Conservation (phyloP, 345 rosid genomes). For the Dipteronia dyeriana region DNA sequence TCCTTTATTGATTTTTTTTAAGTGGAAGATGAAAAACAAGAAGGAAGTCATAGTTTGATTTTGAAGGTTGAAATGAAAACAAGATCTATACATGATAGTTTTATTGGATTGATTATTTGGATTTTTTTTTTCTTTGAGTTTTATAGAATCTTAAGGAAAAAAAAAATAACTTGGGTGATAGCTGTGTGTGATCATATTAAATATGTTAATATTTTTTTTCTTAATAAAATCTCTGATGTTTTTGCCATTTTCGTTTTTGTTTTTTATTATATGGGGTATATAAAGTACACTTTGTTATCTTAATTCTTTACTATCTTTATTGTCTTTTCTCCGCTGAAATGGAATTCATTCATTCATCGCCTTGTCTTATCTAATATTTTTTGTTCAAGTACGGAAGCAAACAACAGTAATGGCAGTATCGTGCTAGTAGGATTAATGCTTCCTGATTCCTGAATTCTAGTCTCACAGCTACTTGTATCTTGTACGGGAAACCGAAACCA, state of each 20-base stretch:
- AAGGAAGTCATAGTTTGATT: not conserved
- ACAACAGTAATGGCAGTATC: not conserved
- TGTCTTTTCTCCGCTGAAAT: not conserved
- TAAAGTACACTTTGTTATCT: not conserved
- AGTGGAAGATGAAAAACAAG: not conserved
- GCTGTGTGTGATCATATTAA: no score
- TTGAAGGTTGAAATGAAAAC: not conserved
- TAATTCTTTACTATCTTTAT: no score
- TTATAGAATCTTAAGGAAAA: no score
- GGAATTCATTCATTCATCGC: not conserved
- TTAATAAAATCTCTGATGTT: no score
- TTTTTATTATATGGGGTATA: no score
- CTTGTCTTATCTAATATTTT: not conserved
- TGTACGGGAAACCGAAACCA: not conserved
- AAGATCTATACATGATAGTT: no score
- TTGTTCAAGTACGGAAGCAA: not conserved
- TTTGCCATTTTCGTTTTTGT: not conserved
- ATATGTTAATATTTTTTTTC: no score
- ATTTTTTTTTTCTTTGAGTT: no score
- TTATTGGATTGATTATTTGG: no score
- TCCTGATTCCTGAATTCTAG: not conserved
- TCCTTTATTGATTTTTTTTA: not conserved
- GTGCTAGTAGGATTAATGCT: not conserved
- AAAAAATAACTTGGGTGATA: no score
- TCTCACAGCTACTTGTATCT: not conserved